phyloP scores from a whole-genome alignment of 768 basidiomycete genomes.

The Myochromella boudieri region DNA sequence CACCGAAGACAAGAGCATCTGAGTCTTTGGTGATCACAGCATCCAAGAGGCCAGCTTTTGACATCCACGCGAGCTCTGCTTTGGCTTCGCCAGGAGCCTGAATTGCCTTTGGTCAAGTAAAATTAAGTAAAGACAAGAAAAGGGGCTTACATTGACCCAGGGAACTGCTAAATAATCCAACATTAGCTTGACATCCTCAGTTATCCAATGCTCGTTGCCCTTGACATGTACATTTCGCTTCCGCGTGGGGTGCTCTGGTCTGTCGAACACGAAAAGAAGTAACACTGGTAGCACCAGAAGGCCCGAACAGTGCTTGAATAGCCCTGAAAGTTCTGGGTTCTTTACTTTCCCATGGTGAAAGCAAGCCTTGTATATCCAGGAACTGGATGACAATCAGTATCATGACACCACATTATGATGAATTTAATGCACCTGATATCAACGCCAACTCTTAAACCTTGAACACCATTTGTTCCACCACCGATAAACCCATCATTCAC shows the following conservation, averaged over 20 bases:
- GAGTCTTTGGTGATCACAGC: conserved; percentile 6
- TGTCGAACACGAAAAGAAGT: conserved; percentile 13
- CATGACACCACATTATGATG: neutral
- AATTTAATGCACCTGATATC: conserved; percentile 7
- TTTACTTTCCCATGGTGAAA: neutral
- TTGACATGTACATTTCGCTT: neutral
- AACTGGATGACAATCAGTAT: neutral
- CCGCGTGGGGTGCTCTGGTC: neutral
- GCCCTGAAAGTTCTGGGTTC: conserved; percentile 5
- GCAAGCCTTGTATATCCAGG: conserved; percentile 5
- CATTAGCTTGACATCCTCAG: conserved; percentile 6
- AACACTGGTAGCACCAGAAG: conserved; percentile 6
- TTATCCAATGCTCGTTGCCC: conserved; percentile 5
- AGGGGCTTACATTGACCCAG: conserved; percentile 10
- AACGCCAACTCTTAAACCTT: conserved; percentile 4
- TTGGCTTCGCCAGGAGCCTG: conserved; percentile 13
- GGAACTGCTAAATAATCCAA: conserved; percentile 7
- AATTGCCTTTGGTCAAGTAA: neutral
- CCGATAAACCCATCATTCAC: conserved; percentile 5
- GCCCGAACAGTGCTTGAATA: conserved; percentile 7
- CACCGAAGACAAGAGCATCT: conserved; percentile 9
- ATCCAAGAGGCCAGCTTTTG: neutral
- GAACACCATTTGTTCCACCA: neutral
- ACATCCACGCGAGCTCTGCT: conserved; percentile 14
- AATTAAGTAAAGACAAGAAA: neutral